phyloP scores from a whole-genome alignment of 768 basidiomycete species.

The Leccinum obscurum region DNA sequence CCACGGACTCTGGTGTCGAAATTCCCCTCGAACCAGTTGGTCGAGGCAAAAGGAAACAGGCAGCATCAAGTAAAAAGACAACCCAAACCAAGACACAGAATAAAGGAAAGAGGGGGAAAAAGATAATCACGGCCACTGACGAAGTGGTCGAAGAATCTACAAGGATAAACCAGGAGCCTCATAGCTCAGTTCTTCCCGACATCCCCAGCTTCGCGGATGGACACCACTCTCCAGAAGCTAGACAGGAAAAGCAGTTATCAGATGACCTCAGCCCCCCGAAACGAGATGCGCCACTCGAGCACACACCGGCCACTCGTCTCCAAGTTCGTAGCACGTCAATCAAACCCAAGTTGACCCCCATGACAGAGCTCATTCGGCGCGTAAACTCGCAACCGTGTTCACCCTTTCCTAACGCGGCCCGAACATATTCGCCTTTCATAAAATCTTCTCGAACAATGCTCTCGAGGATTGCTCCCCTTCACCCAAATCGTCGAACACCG shows the following conservation, averaged over 20 bases:
- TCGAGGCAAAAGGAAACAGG: slow-evolving; percentile 17
- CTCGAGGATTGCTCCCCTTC: slow-evolving; percentile 72
- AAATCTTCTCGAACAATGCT: slow-evolving; percentile 65
- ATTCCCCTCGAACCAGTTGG: slow-evolving; percentile 17
- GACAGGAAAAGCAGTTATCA: slow-evolving; percentile 16
- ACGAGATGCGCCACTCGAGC: slow-evolving; percentile 7
- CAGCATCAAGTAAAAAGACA: slow-evolving; percentile 22
- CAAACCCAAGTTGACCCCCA: slow-evolving; percentile 57
- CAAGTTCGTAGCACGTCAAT: slow-evolving; percentile 40
- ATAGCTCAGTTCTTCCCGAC: slow-evolving; percentile 1
- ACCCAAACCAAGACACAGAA: slow-evolving; percentile 18
- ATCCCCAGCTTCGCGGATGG: slow-evolving; percentile 1
- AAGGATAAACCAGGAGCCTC: slow-evolving; percentile 3
- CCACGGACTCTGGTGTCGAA: slow-evolving; percentile 28
- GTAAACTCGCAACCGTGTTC: slow-evolving; percentile 68
- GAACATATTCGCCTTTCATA: slow-evolving; percentile 60
- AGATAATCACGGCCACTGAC: slow-evolving; percentile 8
- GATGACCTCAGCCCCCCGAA: slow-evolving; percentile 4
- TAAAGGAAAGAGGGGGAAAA: slow-evolving; percentile 31
- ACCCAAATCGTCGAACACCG: slow-evolving; percentile 70
- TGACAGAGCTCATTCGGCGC: slow-evolving; percentile 75
- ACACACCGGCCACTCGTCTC: slow-evolving; percentile 9
- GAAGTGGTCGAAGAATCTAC: slow-evolving; percentile 8
- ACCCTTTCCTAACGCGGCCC: slow-evolving; percentile 35
- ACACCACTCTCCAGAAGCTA: background rate